These are phyloP conservation scores for Cladosporium phlei DNA, from an alignment of 2,329 filamentous ascomycete genomes.

Conservation along the genomic window DNA sequence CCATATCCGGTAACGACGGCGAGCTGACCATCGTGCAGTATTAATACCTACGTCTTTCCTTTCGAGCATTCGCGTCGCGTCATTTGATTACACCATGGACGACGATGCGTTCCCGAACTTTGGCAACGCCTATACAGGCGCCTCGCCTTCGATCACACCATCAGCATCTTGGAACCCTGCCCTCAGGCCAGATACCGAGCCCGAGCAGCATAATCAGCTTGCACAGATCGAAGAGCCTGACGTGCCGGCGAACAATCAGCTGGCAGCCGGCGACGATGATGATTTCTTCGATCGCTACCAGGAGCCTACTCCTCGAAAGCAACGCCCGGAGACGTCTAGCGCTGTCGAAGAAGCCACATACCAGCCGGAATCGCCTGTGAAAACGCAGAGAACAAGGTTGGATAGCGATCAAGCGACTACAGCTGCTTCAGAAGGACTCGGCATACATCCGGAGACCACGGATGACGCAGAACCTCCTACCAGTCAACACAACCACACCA, in stretches of 20 bases:
- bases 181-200: constrained; percentile 5
- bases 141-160: constrained; percentile 4
- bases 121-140: constrained; percentile 35
- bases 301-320: constrained; percentile 23
- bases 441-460: constrained; percentile 13
- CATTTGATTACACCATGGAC: constrained; percentile 19
- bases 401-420: constrained; percentile 3
- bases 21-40: constrained; percentile 11
- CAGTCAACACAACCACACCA: constrained; percentile 10
- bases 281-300: constrained; percentile 36
- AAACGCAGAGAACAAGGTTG: constrained; percentile 15
- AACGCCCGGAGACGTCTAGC: neutral
- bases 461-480: constrained; percentile 15
- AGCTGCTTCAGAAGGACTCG: constrained; percentile 15
- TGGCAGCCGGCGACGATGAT: constrained; percentile 25
- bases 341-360: constrained; percentile 1
- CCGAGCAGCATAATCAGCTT: no score
- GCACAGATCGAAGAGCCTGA: no score
- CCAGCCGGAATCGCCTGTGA: constrained; percentile 3
- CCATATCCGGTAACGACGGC: neutral
- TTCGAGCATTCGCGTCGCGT: constrained; percentile 4
- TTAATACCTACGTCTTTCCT: neutral
- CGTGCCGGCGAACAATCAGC: neutral
- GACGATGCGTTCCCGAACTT: constrained; percentile 36
- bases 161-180: constrained; percentile 13